Evolutionary conservation across 345 rosid genomes (phyloP).

Genomic region (Linum tenue): DNA sequence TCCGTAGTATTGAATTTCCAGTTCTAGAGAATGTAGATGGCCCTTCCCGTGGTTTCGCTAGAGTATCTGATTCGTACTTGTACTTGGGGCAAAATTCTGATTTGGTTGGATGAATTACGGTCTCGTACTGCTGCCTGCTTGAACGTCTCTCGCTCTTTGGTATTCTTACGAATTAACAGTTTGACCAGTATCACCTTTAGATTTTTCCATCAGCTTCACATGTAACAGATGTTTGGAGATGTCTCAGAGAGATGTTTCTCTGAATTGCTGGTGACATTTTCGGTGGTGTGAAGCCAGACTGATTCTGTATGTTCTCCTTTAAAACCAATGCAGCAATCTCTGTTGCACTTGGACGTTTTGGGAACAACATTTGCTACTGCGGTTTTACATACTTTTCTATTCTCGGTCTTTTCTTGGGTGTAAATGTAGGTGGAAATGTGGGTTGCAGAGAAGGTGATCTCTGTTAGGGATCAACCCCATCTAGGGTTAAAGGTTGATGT

Average conservation of each 20-base stretch:
- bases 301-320: constrained; percentile 38
- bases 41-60: neutral
- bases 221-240: neutral
- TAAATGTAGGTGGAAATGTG: neutral
- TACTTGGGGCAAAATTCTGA: neutral
- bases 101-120: neutral
- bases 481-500: no score
- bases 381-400: no score
- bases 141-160: neutral
- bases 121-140: no score
- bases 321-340: constrained; percentile 39
- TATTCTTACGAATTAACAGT: constrained; percentile 4
- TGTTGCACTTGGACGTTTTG: constrained; percentile 67
- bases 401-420: neutral
- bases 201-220: neutral
- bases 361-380: constrained; percentile 37
- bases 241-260: neutral
- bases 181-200: neutral
- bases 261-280: constrained; percentile 12
- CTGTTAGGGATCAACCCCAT: no score
- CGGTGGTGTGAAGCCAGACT: constrained; percentile 39
- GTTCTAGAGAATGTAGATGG: neutral
- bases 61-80: neutral
- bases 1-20: neutral
- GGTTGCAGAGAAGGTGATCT: no score